Base-by-base conservation (phyloP, 2,329 filamentous ascomycete genomes). In the Meredithiella fracta region DNA sequence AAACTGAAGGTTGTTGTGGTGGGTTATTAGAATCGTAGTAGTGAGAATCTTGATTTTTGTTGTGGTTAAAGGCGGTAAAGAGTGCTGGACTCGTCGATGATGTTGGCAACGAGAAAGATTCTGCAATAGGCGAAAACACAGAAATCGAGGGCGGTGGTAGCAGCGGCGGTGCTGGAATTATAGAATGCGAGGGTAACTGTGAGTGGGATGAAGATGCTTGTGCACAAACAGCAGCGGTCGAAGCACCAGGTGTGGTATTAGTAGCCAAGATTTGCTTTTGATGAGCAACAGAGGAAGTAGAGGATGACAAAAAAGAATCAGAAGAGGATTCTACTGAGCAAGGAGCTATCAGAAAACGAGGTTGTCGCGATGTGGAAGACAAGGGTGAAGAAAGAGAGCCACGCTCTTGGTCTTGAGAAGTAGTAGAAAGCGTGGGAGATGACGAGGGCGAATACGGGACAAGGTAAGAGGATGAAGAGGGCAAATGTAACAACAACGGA, bases 201-300 rank as follows among this genome's bases (percentile, higher is more conserved):
- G 40, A 17, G 20, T 7, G 20, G 17, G 40, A 20, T n/a, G 40
- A 44, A 8, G 15, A 17, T 44, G 11, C n/a, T 44, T 2, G 15
- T 17, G 4, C 20, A n/a, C 8, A 15, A 44, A n/a, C 15, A 17
- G 40, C 44, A 25, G 37, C 40, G 23, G 55, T 49, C 73, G 29
- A 17, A 22, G 42, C 37, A 17, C 22, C 22, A 53, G 11, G 22
- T 23, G 34, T 52, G 17, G 47, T 47, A 29, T 7, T 20, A 47
- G 17, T 42, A 17, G 31, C 25, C 29, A 34, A 34, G 29, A 11
- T 11, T 34, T 34, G 29, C 5, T 34, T 5, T 34, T 34, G 29
- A 34, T 11, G 11, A 11, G 11, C 5, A 34, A 11, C 5, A 34
- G 29, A 34, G 11, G 34, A 22, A 26, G 52, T 20, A 31, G 49